Evolutionary conservation across 352 stramenopile species (phyloP), one percentile per base, ranked within the genome.

Genomic region (Phytophthora tubulina): DNA sequence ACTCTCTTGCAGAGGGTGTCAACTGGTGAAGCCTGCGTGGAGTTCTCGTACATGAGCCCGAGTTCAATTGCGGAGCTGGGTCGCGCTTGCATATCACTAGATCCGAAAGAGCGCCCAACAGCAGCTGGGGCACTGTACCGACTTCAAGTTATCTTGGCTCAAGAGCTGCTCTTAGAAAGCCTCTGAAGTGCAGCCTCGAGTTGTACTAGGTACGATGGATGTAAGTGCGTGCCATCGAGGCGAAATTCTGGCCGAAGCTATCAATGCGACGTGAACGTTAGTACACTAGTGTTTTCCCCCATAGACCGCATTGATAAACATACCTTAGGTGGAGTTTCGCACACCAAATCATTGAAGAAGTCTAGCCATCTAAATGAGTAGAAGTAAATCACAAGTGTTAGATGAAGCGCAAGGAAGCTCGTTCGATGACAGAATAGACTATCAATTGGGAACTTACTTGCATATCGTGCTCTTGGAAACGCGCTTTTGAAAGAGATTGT

Each of bases 141-240:
- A 10, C 61, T 90, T n/a, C 46, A 70, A 36, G 48, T 51, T 14
- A 67, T 59, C 38, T 33, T 67, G 33, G 27, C 46, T 17, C 36
- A 59, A 53, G 46, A 67, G 11, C 13, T 59, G 35, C 8, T 7
- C 4, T 59, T 10, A 38, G 31, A 36, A 27, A 42, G 49, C 33
- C 66, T 75, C 49, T 57, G 50, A 33, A 88, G 50, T n/a, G 72
- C 82, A n/a, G 60, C 72, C 44, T 85, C 82, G 11, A 92, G 62
- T 0, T 79, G 53, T 13, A 15, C 9, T 32, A 97, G 51, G 67
- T 98, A 98, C 8, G 51, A 66, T 5, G 92, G 89, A 53, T 91
- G 80, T 21, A 98, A 71, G 63, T 98, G 92, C 3, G 92, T 97
- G n/a, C 91, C 91, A 60, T 98, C 92, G 0, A 97, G 77, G 2